These are phyloP conservation scores for Arthrinium phaeospermum DNA, from an alignment of 2,329 filamentous ascomycete species.

Conservation along the genomic window DNA sequence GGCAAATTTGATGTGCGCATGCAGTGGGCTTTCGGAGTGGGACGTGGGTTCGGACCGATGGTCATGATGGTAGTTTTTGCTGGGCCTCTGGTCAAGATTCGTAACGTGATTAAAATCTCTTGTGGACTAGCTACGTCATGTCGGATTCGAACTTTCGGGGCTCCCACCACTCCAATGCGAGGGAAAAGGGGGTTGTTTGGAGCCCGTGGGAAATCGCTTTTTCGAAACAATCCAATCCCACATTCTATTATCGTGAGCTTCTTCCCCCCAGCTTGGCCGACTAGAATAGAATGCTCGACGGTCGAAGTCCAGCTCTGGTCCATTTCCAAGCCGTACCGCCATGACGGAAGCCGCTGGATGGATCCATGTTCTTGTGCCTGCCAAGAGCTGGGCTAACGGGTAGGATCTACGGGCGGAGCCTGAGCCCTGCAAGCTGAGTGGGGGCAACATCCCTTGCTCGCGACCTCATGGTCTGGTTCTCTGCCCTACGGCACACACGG, in stretches of 20 bases:
- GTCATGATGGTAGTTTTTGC: neutral
- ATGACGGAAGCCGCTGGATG: neutral
- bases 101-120: conserved; percentile 7
- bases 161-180: neutral
- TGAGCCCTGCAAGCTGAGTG: neutral
- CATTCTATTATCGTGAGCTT: neutral
- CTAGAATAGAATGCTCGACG: neutral
- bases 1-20: neutral
- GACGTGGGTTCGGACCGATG: conserved; percentile 7
- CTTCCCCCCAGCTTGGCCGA: neutral
- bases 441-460: neutral
- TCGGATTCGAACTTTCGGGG: neutral
- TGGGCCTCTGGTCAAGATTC: neutral
- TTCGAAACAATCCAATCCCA: neutral
- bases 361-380: conserved; percentile 5
- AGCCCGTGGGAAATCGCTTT: neutral
- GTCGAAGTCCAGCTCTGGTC: neutral
- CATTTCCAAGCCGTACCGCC: neutral
- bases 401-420: neutral
- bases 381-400: conserved; percentile 8
- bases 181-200: neutral
- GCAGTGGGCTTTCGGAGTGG: neutral
- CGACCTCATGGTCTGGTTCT: neutral
- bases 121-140: conserved; percentile 8
- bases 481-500: neutral